Percentiles rank a stretch among this genome's conserved stretches.
phyloP scores from a whole-genome alignment of 495 filamentous ascomycete genomes.

The Aspergillus steynii region DNA sequence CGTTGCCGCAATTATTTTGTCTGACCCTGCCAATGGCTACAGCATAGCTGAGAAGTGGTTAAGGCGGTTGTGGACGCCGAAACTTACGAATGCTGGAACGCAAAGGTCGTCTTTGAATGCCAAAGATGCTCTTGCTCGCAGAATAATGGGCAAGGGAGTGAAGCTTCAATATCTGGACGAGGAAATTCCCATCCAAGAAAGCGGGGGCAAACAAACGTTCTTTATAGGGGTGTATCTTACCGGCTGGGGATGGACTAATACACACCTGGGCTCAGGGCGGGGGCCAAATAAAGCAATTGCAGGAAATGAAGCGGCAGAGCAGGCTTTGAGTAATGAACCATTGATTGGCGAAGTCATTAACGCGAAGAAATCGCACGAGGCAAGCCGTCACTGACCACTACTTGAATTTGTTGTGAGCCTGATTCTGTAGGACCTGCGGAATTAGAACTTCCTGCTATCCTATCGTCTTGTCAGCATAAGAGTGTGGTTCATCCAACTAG shows the following conservation, averaged over 20 bases:
- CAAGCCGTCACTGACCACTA: neutral
- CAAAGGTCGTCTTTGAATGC: conserved; percentile 42
- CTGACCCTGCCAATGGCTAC: conserved; percentile 60
- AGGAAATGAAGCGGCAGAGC: conserved; percentile 65
- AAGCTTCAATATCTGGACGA: conserved; percentile 68
- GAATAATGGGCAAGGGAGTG: conserved; percentile 58
- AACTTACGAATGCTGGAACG: conserved; percentile 32
- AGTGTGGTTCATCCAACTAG: too few relatives aligned
- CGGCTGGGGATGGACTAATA: conserved; percentile 69
- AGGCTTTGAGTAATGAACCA: conserved; percentile 61
- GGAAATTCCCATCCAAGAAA: conserved; percentile 50
- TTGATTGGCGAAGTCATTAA: conserved; percentile 53
- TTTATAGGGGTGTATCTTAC: conserved; percentile 72
- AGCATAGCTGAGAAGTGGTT: conserved; percentile 65
- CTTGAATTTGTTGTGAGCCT: too few relatives aligned
- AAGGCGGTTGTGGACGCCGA: conserved; percentile 64
- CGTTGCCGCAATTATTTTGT: conserved; percentile 72
- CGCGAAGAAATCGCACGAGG: neutral
- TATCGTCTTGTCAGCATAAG: too few relatives aligned
- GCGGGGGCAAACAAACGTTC: conserved; percentile 57
- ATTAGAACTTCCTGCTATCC: too few relatives aligned
- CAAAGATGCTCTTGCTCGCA: conserved; percentile 57
- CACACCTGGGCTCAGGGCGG: conserved; percentile 65
- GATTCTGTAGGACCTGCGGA: too few relatives aligned
- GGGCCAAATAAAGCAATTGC: conserved; percentile 74